phyloP scores from a whole-genome alignment of 2,329 filamentous ascomycete genomes.

The Penicillium psychrosexuale region DNA sequence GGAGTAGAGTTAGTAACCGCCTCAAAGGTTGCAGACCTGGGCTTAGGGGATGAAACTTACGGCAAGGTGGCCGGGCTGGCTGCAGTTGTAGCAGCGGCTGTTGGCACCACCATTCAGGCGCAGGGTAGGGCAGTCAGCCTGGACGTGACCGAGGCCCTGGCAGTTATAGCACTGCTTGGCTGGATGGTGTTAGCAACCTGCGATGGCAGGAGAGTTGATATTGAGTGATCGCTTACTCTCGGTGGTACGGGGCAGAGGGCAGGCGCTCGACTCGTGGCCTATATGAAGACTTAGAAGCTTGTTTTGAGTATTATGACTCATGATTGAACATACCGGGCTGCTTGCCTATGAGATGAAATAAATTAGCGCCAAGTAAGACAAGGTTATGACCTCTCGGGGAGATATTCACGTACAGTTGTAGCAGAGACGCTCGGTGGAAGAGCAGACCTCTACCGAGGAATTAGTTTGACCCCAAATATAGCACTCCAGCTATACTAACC shows the following conservation, averaged over 20 bases:
- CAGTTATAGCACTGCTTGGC: conserved; percentile 99
- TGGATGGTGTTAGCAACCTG: conserved; percentile 34
- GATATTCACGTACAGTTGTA: conserved; percentile 79
- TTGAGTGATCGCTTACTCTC: conserved; percentile 60
- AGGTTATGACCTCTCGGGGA: conserved; percentile 8
- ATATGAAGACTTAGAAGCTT: conserved; percentile 21
- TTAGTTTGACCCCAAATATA: conserved; percentile 9
- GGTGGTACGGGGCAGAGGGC: conserved; percentile 92
- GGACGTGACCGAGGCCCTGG: conserved; percentile 95
- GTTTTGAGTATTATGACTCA: conserved; percentile 9
- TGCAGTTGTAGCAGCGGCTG: conserved; percentile 95
- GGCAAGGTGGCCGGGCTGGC: conserved; percentile 86
- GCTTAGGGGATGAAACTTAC: conserved; percentile 50
- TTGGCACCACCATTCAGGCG: conserved; percentile 77
- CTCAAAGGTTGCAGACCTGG: background rate
- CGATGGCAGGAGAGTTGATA: background rate
- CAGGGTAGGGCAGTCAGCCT: conserved; percentile 97
- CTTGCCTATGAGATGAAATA: conserved; percentile 36
- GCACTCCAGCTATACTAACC: conserved; percentile 35
- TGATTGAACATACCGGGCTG: conserved; percentile 42
- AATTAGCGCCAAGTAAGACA: conserved; percentile 19
- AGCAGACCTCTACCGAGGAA: conserved; percentile 76
- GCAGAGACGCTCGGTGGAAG: conserved; percentile 95
- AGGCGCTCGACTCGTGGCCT: conserved; percentile 97
- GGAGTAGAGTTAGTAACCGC: conserved; percentile 4